A percentile compares a stretch with the other conserved stretches of the same genome.
Conservation (phyloP, 371 early-diverging fungal species). For the Haplosporangium sp. region DNA sequence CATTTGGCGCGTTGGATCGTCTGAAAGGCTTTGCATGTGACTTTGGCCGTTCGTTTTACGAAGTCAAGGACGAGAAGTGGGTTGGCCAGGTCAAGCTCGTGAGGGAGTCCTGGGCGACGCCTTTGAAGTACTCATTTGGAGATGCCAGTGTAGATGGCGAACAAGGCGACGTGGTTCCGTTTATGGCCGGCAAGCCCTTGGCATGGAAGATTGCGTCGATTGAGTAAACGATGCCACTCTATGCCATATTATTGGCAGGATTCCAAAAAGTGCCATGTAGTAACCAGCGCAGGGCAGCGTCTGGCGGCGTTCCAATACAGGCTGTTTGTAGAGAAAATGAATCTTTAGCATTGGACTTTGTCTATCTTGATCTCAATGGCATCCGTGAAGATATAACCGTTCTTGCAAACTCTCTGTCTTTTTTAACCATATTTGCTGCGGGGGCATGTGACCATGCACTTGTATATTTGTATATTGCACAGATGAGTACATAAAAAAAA, state of each 20-base stretch:
- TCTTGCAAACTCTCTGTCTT: not conserved
- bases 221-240: slow-evolving; percentile 1
- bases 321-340: too few relatives aligned
- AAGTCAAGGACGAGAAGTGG: slow-evolving; percentile 65
- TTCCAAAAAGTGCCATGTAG: too few relatives aligned
- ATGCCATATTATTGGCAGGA: too few relatives aligned
- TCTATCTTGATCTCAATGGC: too few relatives aligned
- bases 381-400: too few relatives aligned
- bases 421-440: not conserved
- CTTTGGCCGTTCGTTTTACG: slow-evolving; percentile 88
- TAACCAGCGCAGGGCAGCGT: too few relatives aligned
- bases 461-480: too few relatives aligned
- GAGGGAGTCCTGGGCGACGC: slow-evolving; percentile 64
- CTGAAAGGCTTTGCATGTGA: slow-evolving; percentile 87
- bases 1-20: slow-evolving; percentile 83
- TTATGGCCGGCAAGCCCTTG: slow-evolving; percentile 80
- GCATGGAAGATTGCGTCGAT: slow-evolving; percentile 73
- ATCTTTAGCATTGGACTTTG: too few relatives aligned
- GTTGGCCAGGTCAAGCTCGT: slow-evolving; percentile 66
- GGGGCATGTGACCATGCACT: too few relatives aligned
- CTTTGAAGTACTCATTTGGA: slow-evolving; percentile 64
- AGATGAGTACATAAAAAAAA: too few relatives aligned
- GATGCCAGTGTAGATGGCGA: slow-evolving; percentile 60
- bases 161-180: slow-evolving; percentile 85
- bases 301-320: too few relatives aligned